Evolutionary conservation across 1,139 yeast genomes (phyloP).

Genomic region (Kurtzmaniella natalensis): DNA sequence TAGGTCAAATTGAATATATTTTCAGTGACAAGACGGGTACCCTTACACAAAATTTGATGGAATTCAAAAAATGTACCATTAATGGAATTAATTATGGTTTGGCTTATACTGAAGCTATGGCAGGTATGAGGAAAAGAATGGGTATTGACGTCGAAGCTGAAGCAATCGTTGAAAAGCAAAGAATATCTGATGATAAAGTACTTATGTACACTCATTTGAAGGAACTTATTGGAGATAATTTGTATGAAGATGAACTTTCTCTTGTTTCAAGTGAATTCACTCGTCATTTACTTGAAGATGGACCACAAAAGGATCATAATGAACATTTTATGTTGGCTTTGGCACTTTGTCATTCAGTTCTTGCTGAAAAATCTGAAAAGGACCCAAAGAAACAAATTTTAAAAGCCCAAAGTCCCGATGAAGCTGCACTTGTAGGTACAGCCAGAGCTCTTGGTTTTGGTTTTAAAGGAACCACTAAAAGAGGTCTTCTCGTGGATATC

Average conservation of each 20-base stretch:
- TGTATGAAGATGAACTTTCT: slow-evolving; percentile 39
- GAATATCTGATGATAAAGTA: slow-evolving; percentile 33
- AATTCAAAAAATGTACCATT: slow-evolving; percentile 87
- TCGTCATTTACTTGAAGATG: slow-evolving; percentile 29
- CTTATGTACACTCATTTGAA: slow-evolving; percentile 33
- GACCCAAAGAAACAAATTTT: slow-evolving; percentile 32
- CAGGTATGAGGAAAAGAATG: slow-evolving; percentile 84
- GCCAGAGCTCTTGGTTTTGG: slow-evolving; percentile 54
- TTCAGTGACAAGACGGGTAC: slow-evolving; percentile 98
- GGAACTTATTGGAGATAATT: slow-evolving; percentile 17
- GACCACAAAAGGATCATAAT: slow-evolving; percentile 31
- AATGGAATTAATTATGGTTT: slow-evolving; percentile 86
- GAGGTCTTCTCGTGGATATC: slow-evolving; percentile 38
- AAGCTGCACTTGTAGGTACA: slow-evolving; percentile 58
- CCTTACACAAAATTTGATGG: slow-evolving; percentile 94
- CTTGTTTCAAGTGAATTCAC: slow-evolving; percentile 47
- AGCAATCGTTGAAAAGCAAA: slow-evolving; percentile 32
- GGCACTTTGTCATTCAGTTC: slow-evolving; percentile 58
- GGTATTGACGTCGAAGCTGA: slow-evolving; percentile 60
- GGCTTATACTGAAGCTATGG: slow-evolving; percentile 94
- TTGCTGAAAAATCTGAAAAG: slow-evolving; percentile 44
- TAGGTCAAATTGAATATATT: slow-evolving; percentile 94
- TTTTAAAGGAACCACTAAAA: slow-evolving; percentile 44
- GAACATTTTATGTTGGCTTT: slow-evolving; percentile 50
- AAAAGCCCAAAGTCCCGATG: slow-evolving; percentile 65